phyloP scores from a whole-genome alignment of 139 green algal genomes.

The Dunaliella sp. region DNA sequence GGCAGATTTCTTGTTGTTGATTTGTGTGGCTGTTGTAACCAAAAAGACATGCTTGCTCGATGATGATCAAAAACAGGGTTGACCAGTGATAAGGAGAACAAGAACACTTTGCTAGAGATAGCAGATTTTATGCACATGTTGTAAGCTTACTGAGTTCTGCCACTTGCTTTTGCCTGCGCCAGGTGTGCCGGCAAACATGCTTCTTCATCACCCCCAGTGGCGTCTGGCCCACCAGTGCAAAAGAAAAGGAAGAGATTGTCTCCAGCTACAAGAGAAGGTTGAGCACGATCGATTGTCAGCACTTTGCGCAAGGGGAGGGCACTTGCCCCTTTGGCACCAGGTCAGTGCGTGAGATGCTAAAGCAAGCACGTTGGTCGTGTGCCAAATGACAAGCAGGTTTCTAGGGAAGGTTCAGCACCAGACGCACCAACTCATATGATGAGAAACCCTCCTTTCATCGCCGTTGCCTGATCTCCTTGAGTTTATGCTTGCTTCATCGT shows the following conservation, averaged over 20 bases:
- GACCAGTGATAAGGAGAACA: neutral
- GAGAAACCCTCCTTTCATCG: too few species aligned
- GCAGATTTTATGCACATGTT: neutral
- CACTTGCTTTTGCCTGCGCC: neutral
- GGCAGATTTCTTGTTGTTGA: neutral
- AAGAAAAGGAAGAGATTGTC: neutral
- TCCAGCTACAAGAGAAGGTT: neutral
- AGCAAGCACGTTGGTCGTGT: neutral
- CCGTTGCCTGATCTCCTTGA: too few species aligned
- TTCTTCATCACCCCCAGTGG: neutral
- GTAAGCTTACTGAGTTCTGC: neutral
- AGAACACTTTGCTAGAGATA: neutral
- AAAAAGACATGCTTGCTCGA: neutral
- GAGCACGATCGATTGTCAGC: neutral
- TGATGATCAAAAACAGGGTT: neutral
- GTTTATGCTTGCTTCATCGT: too few species aligned
- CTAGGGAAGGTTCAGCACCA: neutral
- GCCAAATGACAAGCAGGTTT: neutral
- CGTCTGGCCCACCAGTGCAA: neutral
- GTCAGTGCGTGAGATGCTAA: neutral
- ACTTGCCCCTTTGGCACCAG: neutral
- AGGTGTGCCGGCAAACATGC: neutral
- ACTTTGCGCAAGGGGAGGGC: neutral
- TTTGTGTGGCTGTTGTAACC: neutral
- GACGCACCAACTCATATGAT: neutral